phyloP scores from a whole-genome alignment of 257 asterid species.

The Ocimum tenuiflorum region DNA sequence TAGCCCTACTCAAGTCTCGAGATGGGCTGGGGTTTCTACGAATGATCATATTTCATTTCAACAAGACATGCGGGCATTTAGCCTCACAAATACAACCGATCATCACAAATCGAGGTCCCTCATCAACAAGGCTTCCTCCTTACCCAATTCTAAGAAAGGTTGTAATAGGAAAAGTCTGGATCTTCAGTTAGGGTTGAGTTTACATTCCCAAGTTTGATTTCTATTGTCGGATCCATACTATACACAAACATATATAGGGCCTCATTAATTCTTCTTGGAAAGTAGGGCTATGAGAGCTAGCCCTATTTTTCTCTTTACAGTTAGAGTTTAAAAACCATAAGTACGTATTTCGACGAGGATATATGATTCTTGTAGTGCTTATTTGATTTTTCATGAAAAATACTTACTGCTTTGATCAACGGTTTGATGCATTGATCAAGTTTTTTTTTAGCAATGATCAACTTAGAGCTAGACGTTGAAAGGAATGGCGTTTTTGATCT shows the following conservation, averaged over 20 bases:
- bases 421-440: background rate
- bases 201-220: conserved; percentile 36
- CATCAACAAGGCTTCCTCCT: conserved; percentile 3
- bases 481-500: too few species aligned
- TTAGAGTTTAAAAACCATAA: conserved; percentile 12
- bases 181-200: conserved; percentile 71
- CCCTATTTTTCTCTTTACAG: background rate
- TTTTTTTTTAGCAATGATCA: too few species aligned
- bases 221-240: background rate
- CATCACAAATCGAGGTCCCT: conserved; percentile 20
- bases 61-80: conserved; percentile 31
- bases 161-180: conserved; percentile 43
- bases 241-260: background rate
- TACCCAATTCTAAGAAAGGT: conserved; percentile 31
- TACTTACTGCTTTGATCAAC: background rate
- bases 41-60: conserved; percentile 17
- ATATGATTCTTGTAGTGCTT: background rate
- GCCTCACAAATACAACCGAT: conserved; percentile 33
- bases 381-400: background rate
- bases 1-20: conserved; percentile 12
- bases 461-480: too few species aligned
- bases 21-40: conserved; percentile 23
- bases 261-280: conserved; percentile 6
- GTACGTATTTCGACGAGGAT: background rate
- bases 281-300: background rate